Conservation (phyloP, 2,329 filamentous ascomycete genomes). For the Colletotrichum theobromicola region DNA sequence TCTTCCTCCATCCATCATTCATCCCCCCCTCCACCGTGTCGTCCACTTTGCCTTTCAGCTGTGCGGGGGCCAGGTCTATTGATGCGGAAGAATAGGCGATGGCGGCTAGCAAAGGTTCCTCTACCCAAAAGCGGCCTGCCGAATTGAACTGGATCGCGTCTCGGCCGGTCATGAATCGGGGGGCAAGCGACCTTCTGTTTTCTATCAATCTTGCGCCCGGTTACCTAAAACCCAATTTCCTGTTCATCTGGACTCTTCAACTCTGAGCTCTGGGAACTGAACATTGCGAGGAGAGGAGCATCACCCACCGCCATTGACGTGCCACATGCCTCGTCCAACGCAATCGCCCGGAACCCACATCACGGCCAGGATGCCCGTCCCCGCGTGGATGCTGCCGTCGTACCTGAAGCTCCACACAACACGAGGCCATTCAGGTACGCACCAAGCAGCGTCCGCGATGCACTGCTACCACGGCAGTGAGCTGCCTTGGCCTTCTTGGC, state of each 20-base stretch:
- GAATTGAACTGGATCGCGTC: not conserved
- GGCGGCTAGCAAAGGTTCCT: slow-evolving; percentile 17
- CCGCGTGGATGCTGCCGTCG: slow-evolving; percentile 64
- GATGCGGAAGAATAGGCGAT: not conserved
- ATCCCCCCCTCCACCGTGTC: not conserved
- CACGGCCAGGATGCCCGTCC: slow-evolving; percentile 76
- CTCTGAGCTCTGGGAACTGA: not conserved
- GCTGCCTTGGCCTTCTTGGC: slow-evolving; percentile 13
- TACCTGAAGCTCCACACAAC: slow-evolving; percentile 5
- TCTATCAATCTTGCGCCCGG: not conserved
- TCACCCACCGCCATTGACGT: not conserved
- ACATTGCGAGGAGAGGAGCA: not conserved
- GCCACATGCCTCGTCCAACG: not conserved
- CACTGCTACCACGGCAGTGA: not conserved
- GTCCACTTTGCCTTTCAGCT: not conserved
- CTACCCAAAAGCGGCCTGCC: not conserved
- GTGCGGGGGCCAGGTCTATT: not conserved
- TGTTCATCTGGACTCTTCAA: not conserved
- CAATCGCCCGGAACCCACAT: slow-evolving; percentile 64
- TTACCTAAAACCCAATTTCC: not conserved
- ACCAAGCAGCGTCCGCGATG: not conserved
- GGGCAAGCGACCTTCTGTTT: not conserved
- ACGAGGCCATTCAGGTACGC: slow-evolving; percentile 12
- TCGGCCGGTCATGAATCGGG: not conserved
- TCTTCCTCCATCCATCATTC: not conserved